Conservation (phyloP, 1,284 basidiomycete genomes). For the Tilletia walkeri region DNA sequence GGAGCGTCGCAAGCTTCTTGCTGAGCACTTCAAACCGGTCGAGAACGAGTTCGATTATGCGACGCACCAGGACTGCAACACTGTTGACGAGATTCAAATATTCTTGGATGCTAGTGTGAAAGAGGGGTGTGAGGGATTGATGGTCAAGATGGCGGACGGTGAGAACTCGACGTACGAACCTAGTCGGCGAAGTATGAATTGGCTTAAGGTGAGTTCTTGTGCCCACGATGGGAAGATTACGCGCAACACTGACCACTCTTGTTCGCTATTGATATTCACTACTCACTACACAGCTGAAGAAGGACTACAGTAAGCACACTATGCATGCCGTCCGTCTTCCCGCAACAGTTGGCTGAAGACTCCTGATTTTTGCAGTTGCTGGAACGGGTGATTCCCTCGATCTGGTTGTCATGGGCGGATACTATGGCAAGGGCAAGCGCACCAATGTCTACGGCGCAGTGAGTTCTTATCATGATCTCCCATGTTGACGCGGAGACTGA, state of each 20-base stretch:
- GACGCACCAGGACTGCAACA: constrained; percentile 81
- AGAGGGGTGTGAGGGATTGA: constrained; percentile 92
- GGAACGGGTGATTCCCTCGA: constrained; percentile 97
- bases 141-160: constrained; percentile 97
- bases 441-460: constrained; percentile 61
- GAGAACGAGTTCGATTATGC: constrained; percentile 90
- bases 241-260: neutral
- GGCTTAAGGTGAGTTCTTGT: constrained; percentile 68
- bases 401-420: constrained; percentile 91
- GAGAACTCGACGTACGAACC: constrained; percentile 92
- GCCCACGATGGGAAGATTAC: no score
- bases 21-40: constrained; percentile 76
- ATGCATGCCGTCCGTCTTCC: neutral
- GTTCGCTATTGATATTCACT: no score
- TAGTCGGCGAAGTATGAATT: constrained; percentile 88
- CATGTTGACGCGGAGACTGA: neutral
- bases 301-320: constrained; percentile 38
- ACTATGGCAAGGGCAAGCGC: constrained; percentile 95
- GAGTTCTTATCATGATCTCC: neutral
- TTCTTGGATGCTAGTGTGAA: constrained; percentile 96
- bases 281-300: constrained; percentile 34
- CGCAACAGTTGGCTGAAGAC: neutral
- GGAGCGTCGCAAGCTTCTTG: constrained; percentile 71
- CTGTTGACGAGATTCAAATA: constrained; percentile 86
- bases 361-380: constrained; percentile 65